phyloP scores from a whole-genome alignment of 495 filamentous ascomycete genomes.

The Amphirosellinia nigrospora region DNA sequence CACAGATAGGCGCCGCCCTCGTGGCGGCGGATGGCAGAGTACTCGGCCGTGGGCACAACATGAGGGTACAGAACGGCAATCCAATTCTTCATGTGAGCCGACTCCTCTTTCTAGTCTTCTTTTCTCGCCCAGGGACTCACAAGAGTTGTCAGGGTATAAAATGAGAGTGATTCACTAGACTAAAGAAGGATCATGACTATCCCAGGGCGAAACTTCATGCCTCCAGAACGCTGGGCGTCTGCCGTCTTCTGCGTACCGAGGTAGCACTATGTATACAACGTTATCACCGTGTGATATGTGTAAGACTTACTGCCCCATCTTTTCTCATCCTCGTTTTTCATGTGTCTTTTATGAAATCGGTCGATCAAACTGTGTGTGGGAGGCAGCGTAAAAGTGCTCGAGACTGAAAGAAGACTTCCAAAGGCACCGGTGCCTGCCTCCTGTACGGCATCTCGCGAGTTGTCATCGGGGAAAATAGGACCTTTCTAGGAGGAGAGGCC shows the following conservation, averaged over 20 bases:
- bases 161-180: neutral
- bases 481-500: conserved; percentile 77
- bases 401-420: conserved; percentile 4
- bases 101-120: conserved; percentile 3
- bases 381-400: neutral
- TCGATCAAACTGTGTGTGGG: too few species aligned
- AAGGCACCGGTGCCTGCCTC: conserved; percentile 72
- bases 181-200: conserved; percentile 6
- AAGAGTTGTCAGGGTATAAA: too few species aligned
- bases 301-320: conserved; percentile 39
- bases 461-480: conserved; percentile 85
- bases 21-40: conserved; percentile 73
- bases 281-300: conserved; percentile 91
- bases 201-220: conserved; percentile 78
- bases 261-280: conserved; percentile 84
- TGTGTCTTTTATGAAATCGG: neutral
- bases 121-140: conserved; percentile 3
- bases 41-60: conserved; percentile 81
- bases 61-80: conserved; percentile 78
- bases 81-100: conserved; percentile 74
- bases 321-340: neutral
- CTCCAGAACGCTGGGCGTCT: conserved; percentile 80
- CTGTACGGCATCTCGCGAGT: conserved; percentile 81
- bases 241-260: conserved; percentile 71
- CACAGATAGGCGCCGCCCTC: conserved; percentile 74